A percentile compares a stretch with the other conserved stretches of the same genome.
These are phyloP conservation scores for Diaporthe citriasiana DNA, from an alignment of 2,329 filamentous ascomycete genomes.

Conservation along the genomic window DNA sequence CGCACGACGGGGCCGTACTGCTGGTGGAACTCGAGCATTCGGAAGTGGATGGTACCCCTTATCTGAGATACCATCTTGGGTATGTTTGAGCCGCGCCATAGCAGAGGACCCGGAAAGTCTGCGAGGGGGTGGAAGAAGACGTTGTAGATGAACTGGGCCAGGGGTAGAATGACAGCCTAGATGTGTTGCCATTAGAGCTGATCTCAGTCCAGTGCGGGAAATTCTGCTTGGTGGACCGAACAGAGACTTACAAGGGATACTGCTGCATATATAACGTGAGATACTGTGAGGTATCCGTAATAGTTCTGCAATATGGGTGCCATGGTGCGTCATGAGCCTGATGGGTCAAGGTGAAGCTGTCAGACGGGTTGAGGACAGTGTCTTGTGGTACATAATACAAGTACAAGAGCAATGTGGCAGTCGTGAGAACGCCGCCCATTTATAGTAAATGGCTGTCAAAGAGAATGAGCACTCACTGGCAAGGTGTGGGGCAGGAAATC, in stretches of 20 bases:
- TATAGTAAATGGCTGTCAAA: not conserved
- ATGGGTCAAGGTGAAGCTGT: not conserved
- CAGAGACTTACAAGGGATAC: not conserved
- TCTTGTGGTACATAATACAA: not conserved
- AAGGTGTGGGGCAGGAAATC: not conserved
- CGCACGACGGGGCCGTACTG: slow-evolving; percentile 42
- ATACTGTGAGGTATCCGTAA: slow-evolving; percentile 9
- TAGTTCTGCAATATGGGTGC: slow-evolving; percentile 24
- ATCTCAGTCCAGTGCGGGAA: not conserved
- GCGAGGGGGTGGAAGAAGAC: slow-evolving; percentile 42
- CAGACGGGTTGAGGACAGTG: not conserved
- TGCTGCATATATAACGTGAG: not conserved
- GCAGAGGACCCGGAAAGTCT: slow-evolving; percentile 37
- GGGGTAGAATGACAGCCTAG: slow-evolving; percentile 9
- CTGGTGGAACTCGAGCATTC: slow-evolving; percentile 41
- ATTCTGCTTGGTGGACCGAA: not conserved
- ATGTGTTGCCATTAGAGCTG: not conserved
- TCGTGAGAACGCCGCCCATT: not conserved
- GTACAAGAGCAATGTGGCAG: not conserved
- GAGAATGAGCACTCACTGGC: not conserved
- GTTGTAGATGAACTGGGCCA: slow-evolving; percentile 40
- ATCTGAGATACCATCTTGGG: slow-evolving; percentile 42
- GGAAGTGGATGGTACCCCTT: slow-evolving; percentile 38
- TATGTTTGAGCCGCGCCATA: slow-evolving; percentile 41
- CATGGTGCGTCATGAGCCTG: slow-evolving; percentile 4